A percentile compares a stretch with the other conserved stretches of the same genome.
phyloP scores from a whole-genome alignment of 306 rosid genomes.

The Ochetophila trinervis region DNA sequence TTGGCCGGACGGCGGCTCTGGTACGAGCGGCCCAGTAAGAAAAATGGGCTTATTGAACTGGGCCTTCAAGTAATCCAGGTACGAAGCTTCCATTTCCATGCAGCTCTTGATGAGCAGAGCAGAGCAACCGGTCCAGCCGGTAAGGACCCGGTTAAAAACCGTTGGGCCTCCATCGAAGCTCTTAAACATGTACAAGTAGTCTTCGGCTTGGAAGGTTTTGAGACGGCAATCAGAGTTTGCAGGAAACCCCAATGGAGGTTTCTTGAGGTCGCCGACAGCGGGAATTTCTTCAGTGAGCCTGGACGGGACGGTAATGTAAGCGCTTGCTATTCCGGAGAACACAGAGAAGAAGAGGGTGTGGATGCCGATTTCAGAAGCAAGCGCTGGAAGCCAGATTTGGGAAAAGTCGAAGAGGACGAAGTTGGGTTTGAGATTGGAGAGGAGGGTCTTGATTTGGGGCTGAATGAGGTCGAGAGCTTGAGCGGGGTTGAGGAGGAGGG shows the following conservation, averaged over 20 bases:
- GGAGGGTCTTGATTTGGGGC: constrained; percentile 31
- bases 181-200: constrained; percentile 27
- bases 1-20: constrained; percentile 26
- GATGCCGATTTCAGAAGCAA: constrained; percentile 44
- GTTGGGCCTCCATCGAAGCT: constrained; percentile 26
- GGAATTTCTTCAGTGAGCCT: constrained; percentile 21
- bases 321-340: constrained; percentile 29
- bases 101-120: constrained; percentile 29
- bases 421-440: constrained; percentile 42
- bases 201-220: constrained; percentile 34
- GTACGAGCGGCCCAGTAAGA: constrained; percentile 43
- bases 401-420: constrained; percentile 51
- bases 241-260: constrained; percentile 40
- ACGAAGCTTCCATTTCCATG: constrained; percentile 39
- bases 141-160: constrained; percentile 29
- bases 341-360: constrained; percentile 37
- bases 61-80: constrained; percentile 33
- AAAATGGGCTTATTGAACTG: constrained; percentile 27
- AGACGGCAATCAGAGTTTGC: constrained; percentile 18
- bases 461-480: constrained; percentile 36
- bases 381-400: constrained; percentile 47
- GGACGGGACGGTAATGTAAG: constrained; percentile 36
- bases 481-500: constrained; percentile 19
- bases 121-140: constrained; percentile 30
- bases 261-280: constrained; percentile 30